Evolutionary conservation across 2,329 filamentous ascomycete genomes (phyloP), one percentile per base, ranked within the genome.

Genomic region (Fusarium brachygibbosum): DNA sequence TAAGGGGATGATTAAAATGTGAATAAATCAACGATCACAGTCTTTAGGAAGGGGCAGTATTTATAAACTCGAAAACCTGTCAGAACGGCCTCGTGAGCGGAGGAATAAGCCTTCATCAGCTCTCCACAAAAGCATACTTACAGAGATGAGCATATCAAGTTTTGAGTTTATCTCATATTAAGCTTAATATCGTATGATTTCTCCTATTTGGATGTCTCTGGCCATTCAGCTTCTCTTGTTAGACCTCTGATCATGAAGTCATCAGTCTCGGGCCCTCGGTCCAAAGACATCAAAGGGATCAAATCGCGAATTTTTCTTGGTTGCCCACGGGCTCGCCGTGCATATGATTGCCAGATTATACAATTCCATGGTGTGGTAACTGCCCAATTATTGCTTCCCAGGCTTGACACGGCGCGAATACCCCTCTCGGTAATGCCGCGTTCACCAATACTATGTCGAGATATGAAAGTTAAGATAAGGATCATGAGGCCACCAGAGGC

Each of bases 1-100:
- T 14, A 13, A n/a, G 2, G 14, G 3, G 12, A 0, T 16, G 17
- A 10, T 37, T 14, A 2, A 3, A 14, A 6, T 4, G 28, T 3
- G 5, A n/a, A 14, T 2, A 28, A 1, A 3, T 19, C 21, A 25
- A 11, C 3, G 13, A 4, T 12, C 2, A 3, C 3, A 17, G 21
- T 25, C 23, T 16, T n/a, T 25, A 6, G 11, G 6, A 17, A 29
- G 6, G 16, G 3, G 11, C 25, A 11, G n/a, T 25, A 50, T 19
- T 50, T 50, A 37, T 50, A n/a, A 34, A 13, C 29, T 21, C 5
- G 8, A 12, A 41, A 6, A 2, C 13, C 16, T 34, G 16, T 1
- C 5, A 3, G 16, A 2, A 3, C 14, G 3, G 6, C 25, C 5
- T 4, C 16, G 10, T 13, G 19, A 1, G 45, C n/a, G 5, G 29